phyloP scores from a whole-genome alignment of 2,329 filamentous ascomycete genomes.

The Apiospora hydei region DNA sequence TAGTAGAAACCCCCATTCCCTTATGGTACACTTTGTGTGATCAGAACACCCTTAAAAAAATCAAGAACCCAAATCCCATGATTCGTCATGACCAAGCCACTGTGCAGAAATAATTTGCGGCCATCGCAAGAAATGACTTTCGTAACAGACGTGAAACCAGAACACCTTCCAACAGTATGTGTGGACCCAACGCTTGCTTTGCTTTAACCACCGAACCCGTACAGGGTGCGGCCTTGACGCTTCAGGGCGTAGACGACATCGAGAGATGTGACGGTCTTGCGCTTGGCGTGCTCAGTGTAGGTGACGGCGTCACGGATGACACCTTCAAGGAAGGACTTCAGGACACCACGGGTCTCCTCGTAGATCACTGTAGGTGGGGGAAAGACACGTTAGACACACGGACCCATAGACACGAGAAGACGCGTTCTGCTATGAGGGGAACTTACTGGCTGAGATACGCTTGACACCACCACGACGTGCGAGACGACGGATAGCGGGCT shows the following conservation, averaged over 20 bases:
- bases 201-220: slow-evolving; percentile 71
- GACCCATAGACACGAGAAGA: neutral
- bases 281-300: slow-evolving; percentile 85
- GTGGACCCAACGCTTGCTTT: slow-evolving; percentile 31
- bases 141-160: slow-evolving; percentile 45
- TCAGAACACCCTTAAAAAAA: slow-evolving; percentile 43
- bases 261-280: slow-evolving; percentile 73
- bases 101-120: slow-evolving; percentile 37
- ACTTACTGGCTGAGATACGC: slow-evolving; percentile 95
- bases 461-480: slow-evolving; percentile 99
- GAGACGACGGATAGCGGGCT: slow-evolving; percentile 98
- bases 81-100: slow-evolving; percentile 44
- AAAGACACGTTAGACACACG: slow-evolving; percentile 26
- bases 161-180: slow-evolving; percentile 29
- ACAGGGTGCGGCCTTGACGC: slow-evolving; percentile 71
- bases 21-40: slow-evolving; percentile 44
- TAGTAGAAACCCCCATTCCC: slow-evolving; percentile 38
- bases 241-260: slow-evolving; percentile 70
- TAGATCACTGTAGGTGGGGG: slow-evolving; percentile 68
- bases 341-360: slow-evolving; percentile 82
- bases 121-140: slow-evolving; percentile 42
- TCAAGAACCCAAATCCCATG: slow-evolving; percentile 43
- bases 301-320: slow-evolving; percentile 82
- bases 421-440: neutral
- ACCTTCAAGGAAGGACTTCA: slow-evolving; percentile 84